Percentiles rank a stretch among this genome's conserved stretches.
phyloP scores from a whole-genome alignment of 2,329 filamentous ascomycete genomes.

The Fusarium vanettenii region DNA sequence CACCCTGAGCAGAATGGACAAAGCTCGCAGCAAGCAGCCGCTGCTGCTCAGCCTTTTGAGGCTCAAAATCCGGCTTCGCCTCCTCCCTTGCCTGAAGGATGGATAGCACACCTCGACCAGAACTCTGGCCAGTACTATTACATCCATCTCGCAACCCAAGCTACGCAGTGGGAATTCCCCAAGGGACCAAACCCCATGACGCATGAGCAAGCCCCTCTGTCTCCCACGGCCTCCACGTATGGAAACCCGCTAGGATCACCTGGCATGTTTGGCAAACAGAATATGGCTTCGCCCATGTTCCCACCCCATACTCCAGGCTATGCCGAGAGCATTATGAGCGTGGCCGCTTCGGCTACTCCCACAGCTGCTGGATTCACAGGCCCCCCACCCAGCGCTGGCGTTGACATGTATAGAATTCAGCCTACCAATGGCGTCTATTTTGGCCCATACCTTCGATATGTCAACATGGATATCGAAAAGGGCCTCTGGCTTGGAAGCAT shows the following conservation, averaged over 20 bases:
- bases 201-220: constrained; percentile 83
- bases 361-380: constrained; percentile 86
- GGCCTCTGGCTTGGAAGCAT: constrained; percentile 95
- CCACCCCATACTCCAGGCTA: constrained; percentile 86
- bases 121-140: constrained; percentile 99
- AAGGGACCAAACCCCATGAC: constrained; percentile 93
- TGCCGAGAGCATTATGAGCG: constrained; percentile 86
- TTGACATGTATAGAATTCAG: constrained; percentile 93
- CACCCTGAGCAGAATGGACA: constrained; percentile 66
- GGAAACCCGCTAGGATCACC: constrained; percentile 80
- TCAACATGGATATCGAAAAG: constrained; percentile 95
- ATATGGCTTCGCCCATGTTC: constrained; percentile 82
- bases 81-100: constrained; percentile 93
- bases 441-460: constrained; percentile 93
- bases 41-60: constrained; percentile 54
- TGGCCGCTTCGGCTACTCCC: constrained; percentile 78
- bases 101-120: constrained; percentile 96
- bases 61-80: constrained; percentile 79
- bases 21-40: constrained; percentile 57
- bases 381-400: constrained; percentile 87
- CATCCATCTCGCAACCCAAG: constrained; percentile 93
- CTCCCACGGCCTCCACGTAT: constrained; percentile 82
- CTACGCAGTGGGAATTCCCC: constrained; percentile 98
- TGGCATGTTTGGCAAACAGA: constrained; percentile 63
- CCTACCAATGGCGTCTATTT: constrained; percentile 99